Evolutionary conservation across 805 yeast species (phyloP).

Genomic region (Candida tibetensis): DNA sequence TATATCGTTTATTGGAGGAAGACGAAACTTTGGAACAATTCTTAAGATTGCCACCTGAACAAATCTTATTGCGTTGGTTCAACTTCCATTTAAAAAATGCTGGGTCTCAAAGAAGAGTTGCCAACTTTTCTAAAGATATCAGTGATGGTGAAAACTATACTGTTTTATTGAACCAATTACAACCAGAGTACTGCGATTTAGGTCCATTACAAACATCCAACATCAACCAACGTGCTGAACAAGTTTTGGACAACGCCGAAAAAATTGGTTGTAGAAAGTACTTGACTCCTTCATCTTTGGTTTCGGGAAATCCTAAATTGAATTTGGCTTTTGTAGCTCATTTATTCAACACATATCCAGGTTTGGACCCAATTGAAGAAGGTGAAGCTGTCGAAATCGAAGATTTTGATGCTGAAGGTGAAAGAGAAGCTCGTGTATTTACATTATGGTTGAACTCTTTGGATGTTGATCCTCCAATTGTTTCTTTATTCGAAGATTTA

Average conservation of each 20-base stretch:
- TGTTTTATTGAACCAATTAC: conserved; percentile 80
- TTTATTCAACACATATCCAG: conserved; percentile 94
- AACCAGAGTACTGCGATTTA: conserved; percentile 76
- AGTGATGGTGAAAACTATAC: conserved; percentile 96
- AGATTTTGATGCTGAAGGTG: conserved; percentile 99
- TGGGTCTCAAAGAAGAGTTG: conserved; percentile 79
- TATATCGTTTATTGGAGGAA: conserved; percentile 89
- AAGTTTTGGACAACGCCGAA: conserved; percentile 83
- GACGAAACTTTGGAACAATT: conserved; percentile 98
- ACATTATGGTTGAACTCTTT: conserved; percentile 96
- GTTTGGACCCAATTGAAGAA: conserved; percentile 93
- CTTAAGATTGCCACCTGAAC: conserved; percentile 95
- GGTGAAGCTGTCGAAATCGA: conserved; percentile 90
- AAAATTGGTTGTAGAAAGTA: conserved; percentile 90
- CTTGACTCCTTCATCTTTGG: conserved; percentile 88
- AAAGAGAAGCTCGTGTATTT: conserved; percentile 97
- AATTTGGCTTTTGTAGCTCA: conserved; percentile 97
- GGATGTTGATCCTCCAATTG: conserved; percentile 94
- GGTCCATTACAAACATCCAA: conserved; percentile 80
- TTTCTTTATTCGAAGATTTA: conserved; percentile 86
- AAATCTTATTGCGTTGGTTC: conserved; percentile 94
- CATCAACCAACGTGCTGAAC: conserved; percentile 78
- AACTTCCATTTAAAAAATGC: conserved; percentile 95
- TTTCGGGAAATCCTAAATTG: conserved; percentile 94
- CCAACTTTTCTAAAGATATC: conserved; percentile 84